Evolutionary conservation across 495 filamentous ascomycete genomes (phyloP).

Genomic region (Aspergillus coremiiformis): DNA sequence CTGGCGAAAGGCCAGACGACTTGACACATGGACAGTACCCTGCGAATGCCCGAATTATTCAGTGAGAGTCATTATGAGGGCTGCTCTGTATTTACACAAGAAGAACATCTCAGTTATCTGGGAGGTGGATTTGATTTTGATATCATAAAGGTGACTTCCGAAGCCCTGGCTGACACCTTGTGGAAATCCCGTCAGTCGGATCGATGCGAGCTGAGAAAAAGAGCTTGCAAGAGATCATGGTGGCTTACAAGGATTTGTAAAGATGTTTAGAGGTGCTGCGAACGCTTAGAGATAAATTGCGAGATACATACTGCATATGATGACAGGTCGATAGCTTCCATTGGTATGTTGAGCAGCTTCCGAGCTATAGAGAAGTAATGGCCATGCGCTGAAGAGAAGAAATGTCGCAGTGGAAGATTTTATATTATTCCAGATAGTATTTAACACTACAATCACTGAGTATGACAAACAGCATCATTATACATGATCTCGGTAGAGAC

Average conservation of each 20-base stretch:
- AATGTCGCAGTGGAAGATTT: background rate
- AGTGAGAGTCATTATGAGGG: background rate
- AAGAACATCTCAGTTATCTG: background rate
- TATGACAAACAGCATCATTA: background rate
- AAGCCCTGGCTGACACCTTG: background rate
- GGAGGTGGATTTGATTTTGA: background rate
- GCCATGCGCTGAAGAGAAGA: background rate
- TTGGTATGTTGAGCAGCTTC: background rate
- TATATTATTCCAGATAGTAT: background rate
- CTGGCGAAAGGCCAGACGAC: slow-evolving; percentile 1
- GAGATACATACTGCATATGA: background rate
- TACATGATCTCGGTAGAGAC: background rate
- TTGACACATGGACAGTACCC: slow-evolving; percentile 1
- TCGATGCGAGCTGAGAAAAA: background rate
- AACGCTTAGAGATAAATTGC: background rate
- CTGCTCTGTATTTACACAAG: background rate
- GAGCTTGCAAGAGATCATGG: background rate
- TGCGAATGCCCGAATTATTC: background rate
- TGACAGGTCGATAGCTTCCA: background rate
- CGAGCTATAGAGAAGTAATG: background rate
- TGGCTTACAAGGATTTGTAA: background rate
- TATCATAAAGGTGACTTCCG: background rate
- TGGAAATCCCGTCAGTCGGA: background rate
- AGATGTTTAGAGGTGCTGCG: background rate
- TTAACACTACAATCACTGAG: background rate